Conservation (phyloP, 805 yeast genomes). For the Candida sithepensis region DNA sequence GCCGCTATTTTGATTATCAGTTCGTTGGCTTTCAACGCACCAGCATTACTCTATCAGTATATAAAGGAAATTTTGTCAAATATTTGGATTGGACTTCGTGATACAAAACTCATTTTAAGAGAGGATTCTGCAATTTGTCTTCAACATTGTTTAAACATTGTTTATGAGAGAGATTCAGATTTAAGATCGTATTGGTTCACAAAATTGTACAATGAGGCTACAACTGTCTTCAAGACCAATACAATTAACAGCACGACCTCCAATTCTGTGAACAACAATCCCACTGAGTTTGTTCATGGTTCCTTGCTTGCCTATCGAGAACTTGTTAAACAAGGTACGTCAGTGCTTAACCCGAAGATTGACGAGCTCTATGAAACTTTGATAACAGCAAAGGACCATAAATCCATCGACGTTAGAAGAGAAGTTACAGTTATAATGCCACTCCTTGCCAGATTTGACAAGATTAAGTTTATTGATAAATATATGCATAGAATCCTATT, state of each 20-base stretch:
- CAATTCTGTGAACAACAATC: slow-evolving; percentile 17
- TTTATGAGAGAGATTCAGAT: slow-evolving; percentile 71
- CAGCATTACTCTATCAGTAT: slow-evolving; percentile 75
- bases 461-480: slow-evolving; percentile 69
- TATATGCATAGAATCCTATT: slow-evolving; percentile 77
- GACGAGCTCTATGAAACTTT: slow-evolving; percentile 76
- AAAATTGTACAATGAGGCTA: slow-evolving; percentile 41
- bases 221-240: slow-evolving; percentile 24
- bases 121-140: slow-evolving; percentile 81
- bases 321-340: slow-evolving; percentile 66
- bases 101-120: slow-evolving; percentile 69
- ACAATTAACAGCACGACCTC: slow-evolving; percentile 5
- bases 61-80: slow-evolving; percentile 75
- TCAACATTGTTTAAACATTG: slow-evolving; percentile 71
- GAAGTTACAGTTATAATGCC: slow-evolving; percentile 87
- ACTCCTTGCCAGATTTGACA: slow-evolving; percentile 72
- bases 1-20: slow-evolving; percentile 84
- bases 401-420: slow-evolving; percentile 68
- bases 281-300: slow-evolving; percentile 78
- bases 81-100: slow-evolving; percentile 85
- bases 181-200: slow-evolving; percentile 74
- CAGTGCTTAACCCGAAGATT: slow-evolving; percentile 66
- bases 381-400: slow-evolving; percentile 71
- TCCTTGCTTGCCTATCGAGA: slow-evolving; percentile 79
- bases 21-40: slow-evolving; percentile 82